Evolutionary conservation across 1,284 basidiomycete genomes (phyloP), one percentile per base, ranked within the genome.

Genomic region (Melanopsichium pennsylvanicum): DNA sequence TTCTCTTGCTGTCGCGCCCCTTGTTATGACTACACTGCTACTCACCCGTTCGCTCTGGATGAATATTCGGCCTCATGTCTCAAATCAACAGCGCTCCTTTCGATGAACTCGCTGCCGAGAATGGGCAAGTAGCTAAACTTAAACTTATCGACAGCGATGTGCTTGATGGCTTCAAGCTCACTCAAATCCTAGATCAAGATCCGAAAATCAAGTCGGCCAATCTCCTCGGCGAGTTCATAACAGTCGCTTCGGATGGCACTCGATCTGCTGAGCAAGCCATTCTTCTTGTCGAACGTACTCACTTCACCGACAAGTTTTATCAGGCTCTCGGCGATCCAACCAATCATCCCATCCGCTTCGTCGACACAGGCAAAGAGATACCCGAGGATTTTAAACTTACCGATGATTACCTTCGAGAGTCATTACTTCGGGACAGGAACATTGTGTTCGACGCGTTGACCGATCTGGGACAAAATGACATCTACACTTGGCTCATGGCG

Each of bases 401-500:
- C n/a, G 29, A 46, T 5, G 27, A 29, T n/a, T 33, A 43, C 5
- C 26, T 25, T 15, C 5, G 43, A n/a, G 1, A 29, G 1, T 13
- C n/a, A 3, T 13, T 15, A 10, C 11, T 13, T 18, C 2, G 8
- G 16, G 35, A 35, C 9, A 19, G 32, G 2, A 27, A 31, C 2
- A 26, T 37, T 18, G 21, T 66, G 25, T 62, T 78, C 27, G 33
- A 45, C 1, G 32, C 36, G 15, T 31, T 76, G 5, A 46, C 23
- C 18, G 34, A 36, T 9, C 61, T 80, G 2, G 79, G 78, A 5
- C 72, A 76, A 29, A 81, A 81, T 41, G 79, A 81, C 51, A 63
- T 80, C 27, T 81, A 80, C 48, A 73, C 69, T 5, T 81, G 79
- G 79, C 48, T 79, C 0, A 56, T 80, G 8, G 79, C 68, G 25